Percentiles rank a stretch among this genome's conserved stretches.
Evolutionary conservation across 2,329 filamentous ascomycete species (phyloP).

Genomic region (Endothia cerciana): DNA sequence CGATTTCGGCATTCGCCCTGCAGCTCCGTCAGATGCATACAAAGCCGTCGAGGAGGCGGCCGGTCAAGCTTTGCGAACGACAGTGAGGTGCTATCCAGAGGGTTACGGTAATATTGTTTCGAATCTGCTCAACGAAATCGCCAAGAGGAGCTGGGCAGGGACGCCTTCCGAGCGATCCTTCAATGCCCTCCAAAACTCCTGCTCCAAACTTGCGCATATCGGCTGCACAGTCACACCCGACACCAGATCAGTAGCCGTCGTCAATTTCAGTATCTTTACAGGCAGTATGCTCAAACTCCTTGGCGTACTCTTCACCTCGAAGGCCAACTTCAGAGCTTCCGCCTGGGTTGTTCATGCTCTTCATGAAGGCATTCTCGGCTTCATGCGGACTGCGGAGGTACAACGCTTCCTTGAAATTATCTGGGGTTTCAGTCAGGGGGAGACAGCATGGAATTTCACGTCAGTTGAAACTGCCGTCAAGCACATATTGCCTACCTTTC

Average conservation of each 20-base stretch:
- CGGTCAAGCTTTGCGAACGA: slow-evolving; percentile 37
- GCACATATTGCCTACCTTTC: slow-evolving; percentile 20
- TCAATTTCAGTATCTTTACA: slow-evolving; percentile 47
- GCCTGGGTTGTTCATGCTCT: slow-evolving; percentile 19
- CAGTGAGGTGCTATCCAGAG: slow-evolving; percentile 22
- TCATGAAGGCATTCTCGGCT: slow-evolving; percentile 20
- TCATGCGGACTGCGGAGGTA: slow-evolving; percentile 9
- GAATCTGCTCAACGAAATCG: slow-evolving; percentile 34
- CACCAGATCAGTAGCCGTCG: slow-evolving; percentile 30
- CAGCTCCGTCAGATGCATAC: slow-evolving; percentile 8
- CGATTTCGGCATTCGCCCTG: slow-evolving; percentile 18
- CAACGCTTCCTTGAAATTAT: background rate
- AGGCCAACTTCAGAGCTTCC: slow-evolving; percentile 15
- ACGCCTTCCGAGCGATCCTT: slow-evolving; percentile 32
- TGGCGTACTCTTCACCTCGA: slow-evolving; percentile 18
- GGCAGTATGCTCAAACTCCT: slow-evolving; percentile 37
- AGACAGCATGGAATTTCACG: slow-evolving; percentile 10
- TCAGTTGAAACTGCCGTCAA: slow-evolving; percentile 13
- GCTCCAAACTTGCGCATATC: slow-evolving; percentile 50
- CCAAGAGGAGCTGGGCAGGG: slow-evolving; percentile 26
- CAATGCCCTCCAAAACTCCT: slow-evolving; percentile 37
- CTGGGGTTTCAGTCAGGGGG: background rate
- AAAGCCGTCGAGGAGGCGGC: slow-evolving; percentile 31
- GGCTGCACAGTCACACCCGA: slow-evolving; percentile 49
- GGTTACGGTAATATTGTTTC: slow-evolving; percentile 30